These are phyloP conservation scores for Melampsora americana DNA, from an alignment of 1,284 basidiomycete genomes.

Conservation along the genomic window DNA sequence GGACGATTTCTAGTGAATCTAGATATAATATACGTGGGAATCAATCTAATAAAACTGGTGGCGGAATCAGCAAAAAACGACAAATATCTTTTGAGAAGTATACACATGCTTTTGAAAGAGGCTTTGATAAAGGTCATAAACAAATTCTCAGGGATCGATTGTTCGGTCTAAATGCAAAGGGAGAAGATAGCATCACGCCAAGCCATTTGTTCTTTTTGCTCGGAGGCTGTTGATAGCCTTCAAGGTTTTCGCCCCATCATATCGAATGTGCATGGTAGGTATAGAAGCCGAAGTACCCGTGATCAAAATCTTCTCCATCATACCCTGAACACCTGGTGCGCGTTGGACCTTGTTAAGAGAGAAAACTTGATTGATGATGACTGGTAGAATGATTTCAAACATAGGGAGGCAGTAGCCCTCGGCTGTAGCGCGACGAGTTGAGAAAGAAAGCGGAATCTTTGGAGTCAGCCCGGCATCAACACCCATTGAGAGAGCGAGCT, in stretches of 20 bases:
- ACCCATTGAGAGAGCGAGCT: background rate
- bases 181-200: too few relatives aligned
- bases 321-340: slow-evolving; percentile 29
- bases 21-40: too few relatives aligned
- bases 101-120: too few relatives aligned
- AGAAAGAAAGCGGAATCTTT: background rate
- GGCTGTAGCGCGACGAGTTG: background rate
- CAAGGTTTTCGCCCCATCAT: slow-evolving; percentile 18
- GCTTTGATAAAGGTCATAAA: too few relatives aligned
- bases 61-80: too few relatives aligned
- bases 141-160: too few relatives aligned
- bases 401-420: slow-evolving; percentile 23
- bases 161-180: too few relatives aligned
- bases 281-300: slow-evolving; percentile 18
- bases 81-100: too few relatives aligned
- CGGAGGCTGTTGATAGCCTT: too few relatives aligned
- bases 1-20: too few relatives aligned
- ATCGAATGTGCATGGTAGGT: slow-evolving; percentile 42
- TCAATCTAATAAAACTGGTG: too few relatives aligned
- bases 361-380: slow-evolving; percentile 32
- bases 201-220: too few relatives aligned
- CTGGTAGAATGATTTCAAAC: slow-evolving; percentile 25
- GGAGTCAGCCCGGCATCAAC: background rate
- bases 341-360: slow-evolving; percentile 16
- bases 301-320: slow-evolving; percentile 25